Base-by-base conservation (phyloP, 306 rosid species). In the Oxytropis ochrocephala region DNA sequence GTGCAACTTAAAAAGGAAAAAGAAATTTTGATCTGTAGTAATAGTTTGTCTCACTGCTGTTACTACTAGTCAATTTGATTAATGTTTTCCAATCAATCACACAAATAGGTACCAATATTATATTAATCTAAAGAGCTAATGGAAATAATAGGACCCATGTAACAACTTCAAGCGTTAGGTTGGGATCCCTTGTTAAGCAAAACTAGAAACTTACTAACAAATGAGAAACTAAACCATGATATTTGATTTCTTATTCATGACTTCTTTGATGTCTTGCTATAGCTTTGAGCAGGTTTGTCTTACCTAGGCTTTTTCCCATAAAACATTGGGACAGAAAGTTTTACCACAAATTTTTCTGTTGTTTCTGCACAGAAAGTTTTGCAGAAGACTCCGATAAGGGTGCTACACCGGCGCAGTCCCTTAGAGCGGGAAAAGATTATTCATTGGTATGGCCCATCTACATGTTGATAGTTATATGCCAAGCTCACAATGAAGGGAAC, bases 341-440 rank as follows among this genome's bases (percentile, higher is more conserved):
- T n/a, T n/a, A n/a, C 13, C 24, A 10, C 29, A 43, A 5, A 1
- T 5, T 57, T 24, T 56, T 38, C 19, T 56, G 0, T 2, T 54
- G 29, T 81, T 41, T 75, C 75, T 58, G 32, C 35, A 19, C 86
- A 94, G 99, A 64, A 76, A 81, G 81, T 90, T 77, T 51, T 85
- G 86, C 99, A 94, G 74, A 85, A 81, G 72, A 94, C 99, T 33
- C 99, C 99, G 24, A 70, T 94, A 76, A 88, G 97, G 79, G 99
- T 94, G 83, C 90, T 94, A 60, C 97, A 94, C 77, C 95, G 97
- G 32, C 92, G 97, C 44, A 94, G 99, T 83, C 99, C 97, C 64
- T 75, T 88, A 75, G 92, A 91, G 57, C 96, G 96, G 38, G 92
- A 91, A 80, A 94, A 83, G 86, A 87, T 87, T 54, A 91, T 94